phyloP scores from a whole-genome alignment of 805 yeast species.

The Sugiyamaella americana region DNA sequence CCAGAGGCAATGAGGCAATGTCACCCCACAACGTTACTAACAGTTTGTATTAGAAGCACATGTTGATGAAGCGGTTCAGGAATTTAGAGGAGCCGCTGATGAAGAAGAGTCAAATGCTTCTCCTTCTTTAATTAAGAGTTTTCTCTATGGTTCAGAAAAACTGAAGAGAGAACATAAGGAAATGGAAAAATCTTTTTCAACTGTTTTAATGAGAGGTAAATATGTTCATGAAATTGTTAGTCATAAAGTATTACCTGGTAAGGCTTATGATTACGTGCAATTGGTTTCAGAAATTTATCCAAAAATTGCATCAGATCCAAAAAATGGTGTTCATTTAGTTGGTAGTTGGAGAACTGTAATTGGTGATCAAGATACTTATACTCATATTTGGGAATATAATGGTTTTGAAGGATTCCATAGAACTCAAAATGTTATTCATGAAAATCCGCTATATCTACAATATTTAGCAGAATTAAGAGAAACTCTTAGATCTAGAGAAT shows the following conservation, averaged over 20 bases:
- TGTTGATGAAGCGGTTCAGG: conserved; percentile 16
- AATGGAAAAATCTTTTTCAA: conserved; percentile 32
- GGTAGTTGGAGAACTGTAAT: conserved; percentile 40
- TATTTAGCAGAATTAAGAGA: conserved; percentile 30
- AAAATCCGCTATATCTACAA: conserved; percentile 26
- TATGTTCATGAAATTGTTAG: conserved; percentile 37
- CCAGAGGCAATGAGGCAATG: background rate
- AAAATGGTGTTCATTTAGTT: conserved; percentile 33
- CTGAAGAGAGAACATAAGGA: conserved; percentile 32
- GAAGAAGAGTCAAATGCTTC: conserved; percentile 8
- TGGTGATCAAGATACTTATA: conserved; percentile 38
- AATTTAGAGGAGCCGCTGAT: conserved; percentile 15
- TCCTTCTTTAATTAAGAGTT: conserved; percentile 31
- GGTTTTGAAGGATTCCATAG: conserved; percentile 38
- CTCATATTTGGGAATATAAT: conserved; percentile 40
- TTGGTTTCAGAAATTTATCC: conserved; percentile 32
- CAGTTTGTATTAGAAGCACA: conserved; percentile 6
- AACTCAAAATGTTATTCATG: conserved; percentile 32
- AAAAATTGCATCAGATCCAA: conserved; percentile 28
- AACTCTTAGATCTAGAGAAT: conserved; percentile 31
- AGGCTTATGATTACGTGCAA: conserved; percentile 32
- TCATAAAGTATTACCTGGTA: conserved; percentile 35
- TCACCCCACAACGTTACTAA: background rate
- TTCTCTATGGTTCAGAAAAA: conserved; percentile 35
- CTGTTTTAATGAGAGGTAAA: conserved; percentile 35